These are phyloP conservation scores for Guillardia theta DNA, from an alignment of 78 protist species.

Conservation along the genomic window DNA sequence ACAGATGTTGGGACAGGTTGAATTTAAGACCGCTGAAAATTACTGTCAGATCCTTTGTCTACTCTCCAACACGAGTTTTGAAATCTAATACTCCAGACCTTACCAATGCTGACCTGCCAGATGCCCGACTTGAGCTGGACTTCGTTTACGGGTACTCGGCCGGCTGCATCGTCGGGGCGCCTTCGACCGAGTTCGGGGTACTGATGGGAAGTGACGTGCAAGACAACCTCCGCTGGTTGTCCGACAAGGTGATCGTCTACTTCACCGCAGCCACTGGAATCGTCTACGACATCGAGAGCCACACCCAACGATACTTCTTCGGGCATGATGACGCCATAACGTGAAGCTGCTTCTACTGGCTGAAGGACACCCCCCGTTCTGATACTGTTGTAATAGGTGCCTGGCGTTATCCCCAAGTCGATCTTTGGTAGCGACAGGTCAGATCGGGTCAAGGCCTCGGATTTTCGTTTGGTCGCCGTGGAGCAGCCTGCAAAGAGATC, in stretches of 20 bases:
- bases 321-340: conserved; percentile 73
- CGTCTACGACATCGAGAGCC: not conserved
- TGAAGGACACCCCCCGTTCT: too few species aligned
- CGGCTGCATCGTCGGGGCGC: not conserved
- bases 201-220: not conserved
- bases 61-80: not conserved
- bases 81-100: not conserved
- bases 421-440: not conserved
- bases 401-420: not conserved
- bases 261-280: not conserved
- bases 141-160: not conserved
- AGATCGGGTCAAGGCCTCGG: not conserved
- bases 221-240: not conserved
- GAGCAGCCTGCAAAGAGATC: too few species aligned
- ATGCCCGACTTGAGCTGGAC: conserved; percentile 23
- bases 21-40: too few species aligned
- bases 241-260: not conserved
- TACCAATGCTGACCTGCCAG: not conserved
- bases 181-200: not conserved
- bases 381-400: not conserved
- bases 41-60: conserved; percentile 11
- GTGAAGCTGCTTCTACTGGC: not conserved
- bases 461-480: not conserved
- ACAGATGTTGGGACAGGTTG: too few species aligned
- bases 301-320: conserved; percentile 53